A percentile compares a stretch with the other conserved stretches of the same genome.
phyloP scores from a whole-genome alignment of 2,329 filamentous ascomycete genomes.

The Fusarium musae region DNA sequence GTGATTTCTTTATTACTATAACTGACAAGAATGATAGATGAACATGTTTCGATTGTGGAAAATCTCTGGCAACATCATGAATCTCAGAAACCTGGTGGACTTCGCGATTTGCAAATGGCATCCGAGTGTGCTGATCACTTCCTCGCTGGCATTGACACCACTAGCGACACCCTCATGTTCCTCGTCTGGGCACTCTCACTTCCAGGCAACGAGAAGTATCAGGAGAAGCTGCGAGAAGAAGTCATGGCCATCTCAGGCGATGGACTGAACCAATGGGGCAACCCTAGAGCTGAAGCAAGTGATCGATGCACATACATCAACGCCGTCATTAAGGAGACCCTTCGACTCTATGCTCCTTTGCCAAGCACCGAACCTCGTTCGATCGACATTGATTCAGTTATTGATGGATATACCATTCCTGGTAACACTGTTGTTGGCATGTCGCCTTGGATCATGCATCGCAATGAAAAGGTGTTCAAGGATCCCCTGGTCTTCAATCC shows the following conservation, averaged over 20 bases:
- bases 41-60: conserved; percentile 50
- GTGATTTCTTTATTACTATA: accelerated
- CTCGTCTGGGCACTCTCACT: conserved; percentile 61
- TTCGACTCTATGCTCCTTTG: conserved; percentile 61
- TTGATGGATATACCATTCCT: conserved; percentile 43
- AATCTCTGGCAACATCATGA: conserved; percentile 51
- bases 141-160: conserved; percentile 64
- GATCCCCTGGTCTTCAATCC: conserved; percentile 42
- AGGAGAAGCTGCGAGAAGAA: conserved; percentile 58
- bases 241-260: conserved; percentile 45
- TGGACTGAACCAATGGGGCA: conserved; percentile 30
- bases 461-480: conserved; percentile 40
- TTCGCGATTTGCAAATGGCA: conserved; percentile 60
- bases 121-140: conserved; percentile 65
- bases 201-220: conserved; percentile 54
- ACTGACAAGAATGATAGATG: not conserved
- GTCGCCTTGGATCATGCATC: conserved; percentile 43
- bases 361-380: conserved; percentile 62
- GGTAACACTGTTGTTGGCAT: conserved; percentile 43
- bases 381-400: conserved; percentile 9
- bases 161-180: conserved; percentile 63
- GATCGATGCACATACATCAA: conserved; percentile 58
- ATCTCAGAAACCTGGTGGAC: conserved; percentile 37
- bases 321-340: conserved; percentile 62
- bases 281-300: conserved; percentile 49